Base-by-base conservation (phyloP, 192 early-diverging fungal genomes). In the Coemansia pectinata region DNA sequence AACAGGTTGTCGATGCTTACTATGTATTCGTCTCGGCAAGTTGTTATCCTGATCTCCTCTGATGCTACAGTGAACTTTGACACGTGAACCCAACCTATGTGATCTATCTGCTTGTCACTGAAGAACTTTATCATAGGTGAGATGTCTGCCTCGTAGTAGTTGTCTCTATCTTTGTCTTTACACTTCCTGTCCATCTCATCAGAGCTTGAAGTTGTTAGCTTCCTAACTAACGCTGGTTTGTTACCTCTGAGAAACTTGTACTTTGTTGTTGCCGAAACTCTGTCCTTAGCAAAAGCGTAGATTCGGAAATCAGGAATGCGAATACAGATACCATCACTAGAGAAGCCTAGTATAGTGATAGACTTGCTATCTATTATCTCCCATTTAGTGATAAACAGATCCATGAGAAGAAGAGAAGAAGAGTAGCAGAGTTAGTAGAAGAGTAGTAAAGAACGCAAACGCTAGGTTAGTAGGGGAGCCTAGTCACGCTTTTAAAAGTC, bases 81-180 rank as follows among this genome's bases (percentile, higher is more conserved):
- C 12, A 73, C 40, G 25, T 44, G 53, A 14, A 73, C 21, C 71
- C 71, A 73, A 6, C 71, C 71, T 39, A 67, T 67, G 31, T 73
- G 57, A 60, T 67, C 65, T 31, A 73, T 23, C 31, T 67, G 31
- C 23, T 63, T 73, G 5, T 66, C 60, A 10, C 45, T 53, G 4
- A 73, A 38, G 40, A 73, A 73, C 64, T 73, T 66, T 19, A 73
- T 41, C 34, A 73, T 45, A 2, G 42, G 12, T 17, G 42, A 40
- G 0, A 48, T 53, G 27, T 55, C 44, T 48, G 9, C 31, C 25
- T 69, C 62, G 33, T 61, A 27, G 23, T 31, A 27, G 23, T 44
- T 60, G 41, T n/a, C n/a, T n/a, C 27, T 14, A 14, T 40, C 38
- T 2, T 25, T 59, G 14, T 68, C n/a, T 4, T 68, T 59, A 1